Evolutionary conservation across 768 basidiomycete species (phyloP).

Genomic region (Mycena haematopus): DNA sequence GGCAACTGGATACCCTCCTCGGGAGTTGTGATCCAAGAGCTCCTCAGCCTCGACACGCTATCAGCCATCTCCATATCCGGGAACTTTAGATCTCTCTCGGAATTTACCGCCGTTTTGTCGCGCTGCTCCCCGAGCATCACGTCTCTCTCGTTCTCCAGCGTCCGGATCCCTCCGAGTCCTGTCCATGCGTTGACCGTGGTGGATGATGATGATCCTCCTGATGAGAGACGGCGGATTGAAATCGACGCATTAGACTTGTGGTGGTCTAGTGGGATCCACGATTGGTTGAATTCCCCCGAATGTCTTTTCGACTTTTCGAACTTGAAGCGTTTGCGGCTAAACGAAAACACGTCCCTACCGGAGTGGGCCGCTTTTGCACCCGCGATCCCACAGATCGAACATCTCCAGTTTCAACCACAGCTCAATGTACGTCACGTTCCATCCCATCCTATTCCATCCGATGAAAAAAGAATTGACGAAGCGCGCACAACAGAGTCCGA

Average conservation of each 20-base stretch:
- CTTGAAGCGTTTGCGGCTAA: conserved; percentile 6
- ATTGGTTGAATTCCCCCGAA: conserved; percentile 14
- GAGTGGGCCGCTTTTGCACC: conserved; percentile 5
- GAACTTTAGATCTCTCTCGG: conserved; percentile 2
- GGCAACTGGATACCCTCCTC: conserved; percentile 13
- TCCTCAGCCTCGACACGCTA: background rate
- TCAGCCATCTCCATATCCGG: conserved; percentile 13
- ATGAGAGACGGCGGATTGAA: background rate
- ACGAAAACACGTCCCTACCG: conserved; percentile 15
- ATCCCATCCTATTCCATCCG: background rate
- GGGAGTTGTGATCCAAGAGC: conserved; percentile 1
- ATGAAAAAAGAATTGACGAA: too few species aligned
- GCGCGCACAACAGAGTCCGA: background rate
- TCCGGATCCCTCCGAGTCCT: background rate
- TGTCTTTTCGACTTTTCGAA: conserved; percentile 16
- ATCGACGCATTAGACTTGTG: conserved; percentile 8
- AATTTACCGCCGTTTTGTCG: background rate
- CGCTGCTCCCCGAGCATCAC: conserved; percentile 5
- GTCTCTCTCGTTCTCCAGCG: conserved; percentile 3
- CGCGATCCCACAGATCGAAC: conserved; percentile 1
- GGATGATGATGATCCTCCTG: too few species aligned
- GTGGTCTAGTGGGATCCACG: conserved; percentile 18
- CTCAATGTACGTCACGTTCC: background rate
- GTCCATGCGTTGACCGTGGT: background rate
- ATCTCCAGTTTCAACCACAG: conserved; percentile 20